A percentile compares a stretch with the other conserved stretches of the same genome.
Evolutionary conservation across 345 rosid genomes (phyloP).

Genomic region (Boechera retrofracta): DNA sequence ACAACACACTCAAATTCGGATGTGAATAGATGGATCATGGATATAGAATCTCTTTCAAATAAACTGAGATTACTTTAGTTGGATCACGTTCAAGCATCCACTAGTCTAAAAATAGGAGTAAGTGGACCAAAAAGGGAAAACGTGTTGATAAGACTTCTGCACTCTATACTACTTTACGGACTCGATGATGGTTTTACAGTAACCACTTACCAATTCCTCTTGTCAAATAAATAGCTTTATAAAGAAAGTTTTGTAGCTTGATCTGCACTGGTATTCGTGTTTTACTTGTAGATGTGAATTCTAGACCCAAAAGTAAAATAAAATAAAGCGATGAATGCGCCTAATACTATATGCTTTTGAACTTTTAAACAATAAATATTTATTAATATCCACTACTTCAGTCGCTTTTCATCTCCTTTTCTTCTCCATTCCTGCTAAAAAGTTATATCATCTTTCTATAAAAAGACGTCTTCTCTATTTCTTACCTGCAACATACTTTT

Average conservation of each 20-base stretch:
- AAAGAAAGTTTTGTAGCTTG: constrained; percentile 9
- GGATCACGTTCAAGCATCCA: constrained; percentile 9
- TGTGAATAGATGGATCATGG: not conserved
- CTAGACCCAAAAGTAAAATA: constrained; percentile 2
- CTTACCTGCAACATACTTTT: constrained; percentile 2
- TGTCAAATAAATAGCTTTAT: not conserved
- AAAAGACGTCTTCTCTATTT: constrained; percentile 24
- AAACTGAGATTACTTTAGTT: not conserved
- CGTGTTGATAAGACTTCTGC: constrained; percentile 5
- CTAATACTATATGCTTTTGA: not conserved
- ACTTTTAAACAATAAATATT: not conserved
- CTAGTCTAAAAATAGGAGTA: not conserved
- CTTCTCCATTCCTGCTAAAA: not conserved
- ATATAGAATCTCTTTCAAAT: not conserved
- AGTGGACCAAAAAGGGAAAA: not conserved
- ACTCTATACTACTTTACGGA: constrained; percentile 1
- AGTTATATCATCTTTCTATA: constrained; percentile 7
- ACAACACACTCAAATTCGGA: not conserved
- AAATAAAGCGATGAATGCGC: constrained; percentile 20
- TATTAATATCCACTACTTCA: constrained; percentile 12
- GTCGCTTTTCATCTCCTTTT: constrained; percentile 21
- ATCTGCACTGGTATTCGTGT: constrained; percentile 11
- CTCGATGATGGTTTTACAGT: constrained; percentile 7
- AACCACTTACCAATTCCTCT: not conserved
- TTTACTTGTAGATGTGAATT: constrained; percentile 25